These are phyloP conservation scores for Pythium aquatile DNA, from an alignment of 352 stramenopile species.

Conservation along the genomic window DNA sequence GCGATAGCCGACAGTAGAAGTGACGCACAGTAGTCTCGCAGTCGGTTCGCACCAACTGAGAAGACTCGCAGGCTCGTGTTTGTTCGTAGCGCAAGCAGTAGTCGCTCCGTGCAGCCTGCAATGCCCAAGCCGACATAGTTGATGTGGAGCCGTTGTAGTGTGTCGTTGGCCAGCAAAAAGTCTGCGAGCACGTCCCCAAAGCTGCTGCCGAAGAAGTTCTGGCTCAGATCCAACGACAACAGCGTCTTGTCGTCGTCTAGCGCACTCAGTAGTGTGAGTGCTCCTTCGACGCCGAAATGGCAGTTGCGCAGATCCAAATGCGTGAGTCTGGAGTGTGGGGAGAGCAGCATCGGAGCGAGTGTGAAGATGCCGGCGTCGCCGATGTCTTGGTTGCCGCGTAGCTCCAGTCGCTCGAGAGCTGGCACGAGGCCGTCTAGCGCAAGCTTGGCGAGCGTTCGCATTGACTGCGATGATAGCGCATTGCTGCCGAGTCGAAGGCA, in stretches of 20 bases:
- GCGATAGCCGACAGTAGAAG: constrained; percentile 52
- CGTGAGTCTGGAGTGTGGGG: constrained; percentile 31
- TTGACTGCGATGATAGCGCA: constrained; percentile 45
- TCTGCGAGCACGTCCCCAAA: constrained; percentile 71
- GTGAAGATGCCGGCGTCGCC: constrained; percentile 59
- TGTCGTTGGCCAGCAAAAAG: constrained; percentile 58
- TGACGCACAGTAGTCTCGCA: constrained; percentile 55
- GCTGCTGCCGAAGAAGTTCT: constrained; percentile 68
- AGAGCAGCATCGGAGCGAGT: constrained; percentile 58
- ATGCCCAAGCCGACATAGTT: constrained; percentile 66
- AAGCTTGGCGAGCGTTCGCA: constrained; percentile 42
- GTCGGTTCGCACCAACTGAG: constrained; percentile 65
- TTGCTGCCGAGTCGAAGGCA: constrained; percentile 65
- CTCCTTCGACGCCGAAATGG: constrained; percentile 64
- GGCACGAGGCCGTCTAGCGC: constrained; percentile 45
- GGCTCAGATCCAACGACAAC: constrained; percentile 58
- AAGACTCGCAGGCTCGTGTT: constrained; percentile 51
- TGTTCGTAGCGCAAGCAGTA: constrained; percentile 45
- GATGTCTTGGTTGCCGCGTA: constrained; percentile 68
- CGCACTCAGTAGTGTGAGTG: constrained; percentile 50
- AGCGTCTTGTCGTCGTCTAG: constrained; percentile 52
- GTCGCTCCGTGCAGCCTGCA: constrained; percentile 42
- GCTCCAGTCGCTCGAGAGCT: constrained; percentile 50
- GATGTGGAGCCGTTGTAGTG: constrained; percentile 44
- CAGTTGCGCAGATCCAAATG: constrained; percentile 71